Conservation (phyloP, 2,329 filamentous ascomycete genomes). For the Colletotrichum plurivorum region DNA sequence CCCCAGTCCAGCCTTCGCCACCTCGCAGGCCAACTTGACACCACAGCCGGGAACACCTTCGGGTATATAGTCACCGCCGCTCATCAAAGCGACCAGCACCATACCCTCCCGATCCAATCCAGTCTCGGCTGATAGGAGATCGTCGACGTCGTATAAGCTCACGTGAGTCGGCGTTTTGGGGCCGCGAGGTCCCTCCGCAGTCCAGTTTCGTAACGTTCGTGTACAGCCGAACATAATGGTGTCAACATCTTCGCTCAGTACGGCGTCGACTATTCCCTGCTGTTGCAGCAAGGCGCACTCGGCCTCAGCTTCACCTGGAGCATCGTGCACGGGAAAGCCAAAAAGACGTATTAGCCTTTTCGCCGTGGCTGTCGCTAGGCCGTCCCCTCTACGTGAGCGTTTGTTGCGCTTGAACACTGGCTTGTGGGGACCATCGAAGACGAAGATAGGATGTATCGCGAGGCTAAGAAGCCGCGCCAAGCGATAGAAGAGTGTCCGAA, state of each 20-base stretch:
- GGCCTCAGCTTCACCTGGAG: conserved; percentile 95
- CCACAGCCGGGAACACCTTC: conserved; percentile 91
- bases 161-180: conserved; percentile 86
- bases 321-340: conserved; percentile 86
- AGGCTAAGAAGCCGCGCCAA: conserved; percentile 82
- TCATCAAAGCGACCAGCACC: conserved; percentile 94
- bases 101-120: conserved; percentile 88
- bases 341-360: conserved; percentile 89
- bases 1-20: conserved; percentile 90
- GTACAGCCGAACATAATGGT: conserved; percentile 97
- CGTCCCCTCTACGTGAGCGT: conserved; percentile 74
- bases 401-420: conserved; percentile 92
- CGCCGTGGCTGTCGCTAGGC: conserved; percentile 79
- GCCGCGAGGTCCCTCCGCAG: conserved; percentile 75
- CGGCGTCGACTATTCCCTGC: conserved; percentile 88
- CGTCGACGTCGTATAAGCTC: conserved; percentile 79
- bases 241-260: conserved; percentile 96
- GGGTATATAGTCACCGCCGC: conserved; percentile 93
- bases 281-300: conserved; percentile 91
- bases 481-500: conserved; percentile 94
- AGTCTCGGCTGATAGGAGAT: conserved; percentile 56
- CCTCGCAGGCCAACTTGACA: conserved; percentile 89
- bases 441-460: conserved; percentile 89
- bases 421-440: conserved; percentile 90
- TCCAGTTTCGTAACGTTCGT: conserved; percentile 85